These are phyloP conservation scores for Diplodia scrobiculata DNA, from an alignment of 2,329 filamentous ascomycete genomes.

Conservation along the genomic window DNA sequence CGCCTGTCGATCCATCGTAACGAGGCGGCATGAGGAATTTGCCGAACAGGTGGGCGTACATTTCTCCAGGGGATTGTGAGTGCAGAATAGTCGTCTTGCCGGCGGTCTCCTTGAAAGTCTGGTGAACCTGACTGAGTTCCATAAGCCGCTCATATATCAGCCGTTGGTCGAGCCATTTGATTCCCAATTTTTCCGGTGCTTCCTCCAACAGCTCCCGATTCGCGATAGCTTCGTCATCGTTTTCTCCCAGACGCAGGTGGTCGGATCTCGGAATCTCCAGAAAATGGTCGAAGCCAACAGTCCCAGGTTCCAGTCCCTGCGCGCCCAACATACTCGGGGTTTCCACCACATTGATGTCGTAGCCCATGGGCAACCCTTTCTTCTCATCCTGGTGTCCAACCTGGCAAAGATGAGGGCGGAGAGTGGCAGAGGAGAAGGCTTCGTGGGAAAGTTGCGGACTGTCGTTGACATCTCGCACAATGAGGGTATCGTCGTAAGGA, in stretches of 20 bases:
- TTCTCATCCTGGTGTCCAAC: constrained; percentile 32
- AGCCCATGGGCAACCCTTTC: constrained; percentile 35
- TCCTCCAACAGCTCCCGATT: constrained; percentile 49
- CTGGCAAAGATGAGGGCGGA: constrained; percentile 34
- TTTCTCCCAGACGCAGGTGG: constrained; percentile 59
- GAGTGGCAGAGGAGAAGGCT: constrained; percentile 44
- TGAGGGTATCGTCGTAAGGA: constrained; percentile 65
- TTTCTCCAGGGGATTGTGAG: constrained; percentile 56
- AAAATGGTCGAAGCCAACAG: constrained; percentile 68
- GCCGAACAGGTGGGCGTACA: constrained; percentile 49
- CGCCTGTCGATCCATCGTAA: constrained; percentile 49
- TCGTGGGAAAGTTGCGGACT: constrained; percentile 38
- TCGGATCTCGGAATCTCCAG: constrained; percentile 67
- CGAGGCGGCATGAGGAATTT: constrained; percentile 48
- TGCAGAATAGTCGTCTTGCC: constrained; percentile 56
- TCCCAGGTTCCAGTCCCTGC: constrained; percentile 70
- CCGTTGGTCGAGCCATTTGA: constrained; percentile 40
- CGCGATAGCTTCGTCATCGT: constrained; percentile 50
- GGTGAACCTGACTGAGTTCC: constrained; percentile 57
- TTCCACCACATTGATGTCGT: constrained; percentile 49
- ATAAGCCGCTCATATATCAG: constrained; percentile 43
- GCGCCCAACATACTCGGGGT: constrained; percentile 72
- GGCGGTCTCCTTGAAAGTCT: constrained; percentile 56
- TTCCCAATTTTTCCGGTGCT: constrained; percentile 45
- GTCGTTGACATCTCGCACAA: constrained; percentile 66